A percentile compares a stretch with the other conserved stretches of the same genome.
Conservation (phyloP, 257 asterid genomes). For the Solanum corneliomulleri region DNA sequence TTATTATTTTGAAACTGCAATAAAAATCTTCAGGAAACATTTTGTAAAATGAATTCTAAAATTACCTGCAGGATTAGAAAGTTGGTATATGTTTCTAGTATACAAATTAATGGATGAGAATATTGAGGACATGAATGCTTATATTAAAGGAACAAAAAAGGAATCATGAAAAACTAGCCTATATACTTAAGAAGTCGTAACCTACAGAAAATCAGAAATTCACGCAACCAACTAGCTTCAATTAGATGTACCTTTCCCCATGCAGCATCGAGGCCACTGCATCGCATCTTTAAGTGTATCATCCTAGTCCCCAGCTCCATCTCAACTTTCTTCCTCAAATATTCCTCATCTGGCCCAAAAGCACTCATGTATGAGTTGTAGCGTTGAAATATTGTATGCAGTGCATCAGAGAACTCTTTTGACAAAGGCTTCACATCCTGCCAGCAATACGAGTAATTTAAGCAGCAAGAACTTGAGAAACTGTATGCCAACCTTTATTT, state of each 20-base stretch:
- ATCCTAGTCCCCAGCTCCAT: constrained; percentile 71
- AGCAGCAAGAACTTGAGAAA: not conserved
- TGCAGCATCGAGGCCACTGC: constrained; percentile 75
- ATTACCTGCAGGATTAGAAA: not conserved
- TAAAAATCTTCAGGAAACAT: not conserved
- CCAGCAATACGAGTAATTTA: constrained; percentile 12
- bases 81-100: not conserved
- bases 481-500: not conserved
- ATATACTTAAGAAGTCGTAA: not conserved
- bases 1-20: not conserved
- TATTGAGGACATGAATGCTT: not conserved
- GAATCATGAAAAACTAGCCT: not conserved
- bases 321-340: constrained; percentile 93
- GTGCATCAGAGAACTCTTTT: constrained; percentile 53
- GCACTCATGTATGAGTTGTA: constrained; percentile 64
- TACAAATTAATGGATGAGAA: not conserved
- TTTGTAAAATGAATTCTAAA: not conserved
- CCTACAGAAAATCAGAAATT: not conserved
- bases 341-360: constrained; percentile 78
- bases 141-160: not conserved
- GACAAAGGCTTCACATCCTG: constrained; percentile 89
- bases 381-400: constrained; percentile 49
- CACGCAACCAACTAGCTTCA: not conserved
- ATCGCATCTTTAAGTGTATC: constrained; percentile 97
- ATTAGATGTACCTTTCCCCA: constrained; percentile 85